Conservation (phyloP, 2,329 filamentous ascomycete species). For the Ophiostoma australiae region DNA sequence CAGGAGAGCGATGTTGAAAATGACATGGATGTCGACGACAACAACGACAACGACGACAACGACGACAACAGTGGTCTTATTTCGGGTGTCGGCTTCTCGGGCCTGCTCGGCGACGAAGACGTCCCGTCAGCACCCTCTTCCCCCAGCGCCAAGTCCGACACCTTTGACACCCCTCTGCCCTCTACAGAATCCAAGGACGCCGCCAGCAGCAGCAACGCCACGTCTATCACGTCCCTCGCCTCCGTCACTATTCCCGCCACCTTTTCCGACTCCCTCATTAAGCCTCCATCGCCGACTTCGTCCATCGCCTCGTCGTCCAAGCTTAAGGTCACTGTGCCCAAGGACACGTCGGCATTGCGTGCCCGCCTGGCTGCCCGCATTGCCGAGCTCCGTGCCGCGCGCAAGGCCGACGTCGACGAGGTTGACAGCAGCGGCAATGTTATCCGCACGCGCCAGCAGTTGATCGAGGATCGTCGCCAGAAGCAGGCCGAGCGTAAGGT, state of each 20-base stretch:
- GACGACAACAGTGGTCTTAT: constrained; percentile 48
- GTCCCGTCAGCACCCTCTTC: constrained; percentile 34
- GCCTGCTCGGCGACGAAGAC: constrained; percentile 46
- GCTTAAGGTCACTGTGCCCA: constrained; percentile 38
- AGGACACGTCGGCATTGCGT: constrained; percentile 69
- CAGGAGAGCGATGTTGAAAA: constrained; percentile 1
- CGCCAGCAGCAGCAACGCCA: constrained; percentile 42
- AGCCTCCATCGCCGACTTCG: constrained; percentile 27
- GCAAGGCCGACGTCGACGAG: constrained; percentile 64
- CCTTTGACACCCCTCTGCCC: constrained; percentile 53
- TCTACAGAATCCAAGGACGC: constrained; percentile 37
- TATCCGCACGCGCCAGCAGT: constrained; percentile 80
- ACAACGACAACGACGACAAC: constrained; percentile 56
- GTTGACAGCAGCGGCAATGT: constrained; percentile 65
- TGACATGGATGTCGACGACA: constrained; percentile 40
- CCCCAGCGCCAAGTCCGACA: constrained; percentile 47
- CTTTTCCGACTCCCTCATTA: constrained; percentile 28
- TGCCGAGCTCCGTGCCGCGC: constrained; percentile 73
- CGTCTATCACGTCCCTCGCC: constrained; percentile 16
- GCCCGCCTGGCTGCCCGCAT: constrained; percentile 77
- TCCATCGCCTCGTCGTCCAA: constrained; percentile 15
- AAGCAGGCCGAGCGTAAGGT: constrained; percentile 84
- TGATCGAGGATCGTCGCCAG: constrained; percentile 81
- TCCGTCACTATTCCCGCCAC: constrained; percentile 19
- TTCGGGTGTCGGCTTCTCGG: constrained; percentile 42